These are phyloP conservation scores for Penicillium sp. DNA, from an alignment of 2,329 filamentous ascomycete species.

Conservation along the genomic window DNA sequence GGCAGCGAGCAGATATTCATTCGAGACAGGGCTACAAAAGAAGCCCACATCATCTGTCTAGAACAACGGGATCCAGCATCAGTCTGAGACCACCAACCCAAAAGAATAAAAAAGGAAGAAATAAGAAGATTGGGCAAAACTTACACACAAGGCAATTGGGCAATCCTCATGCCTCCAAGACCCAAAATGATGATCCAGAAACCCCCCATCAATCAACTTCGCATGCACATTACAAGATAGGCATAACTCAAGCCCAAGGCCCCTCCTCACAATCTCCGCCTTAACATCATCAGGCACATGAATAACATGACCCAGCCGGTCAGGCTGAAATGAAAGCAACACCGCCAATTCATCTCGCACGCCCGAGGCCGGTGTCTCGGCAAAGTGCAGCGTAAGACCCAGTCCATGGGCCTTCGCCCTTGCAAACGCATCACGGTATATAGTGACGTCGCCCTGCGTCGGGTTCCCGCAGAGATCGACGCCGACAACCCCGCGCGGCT, in stretches of 20 bases:
- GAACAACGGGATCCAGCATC: constrained; percentile 8
- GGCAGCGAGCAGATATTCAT: constrained; percentile 74
- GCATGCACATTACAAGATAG: constrained; percentile 79
- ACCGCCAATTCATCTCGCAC: constrained; percentile 61
- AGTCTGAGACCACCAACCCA: constrained; percentile 4
- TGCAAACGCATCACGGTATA: constrained; percentile 61
- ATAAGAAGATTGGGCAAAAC: constrained; percentile 35
- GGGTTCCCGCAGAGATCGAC: constrained; percentile 81
- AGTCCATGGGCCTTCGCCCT: constrained; percentile 58
- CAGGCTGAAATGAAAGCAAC: constrained; percentile 65
- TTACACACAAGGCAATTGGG: constrained; percentile 67
- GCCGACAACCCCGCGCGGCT: constrained; percentile 62
- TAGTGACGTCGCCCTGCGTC: constrained; percentile 58
- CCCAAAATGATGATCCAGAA: constrained; percentile 72
- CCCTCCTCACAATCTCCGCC: constrained; percentile 53
- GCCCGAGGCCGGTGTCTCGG: constrained; percentile 62
- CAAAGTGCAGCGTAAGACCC: constrained; percentile 74
- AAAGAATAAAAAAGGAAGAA: neutral
- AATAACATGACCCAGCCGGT: constrained; percentile 76
- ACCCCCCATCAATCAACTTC: constrained; percentile 67
- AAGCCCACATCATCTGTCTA: constrained; percentile 84
- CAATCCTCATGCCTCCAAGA: constrained; percentile 65
- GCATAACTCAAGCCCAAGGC: constrained; percentile 72
- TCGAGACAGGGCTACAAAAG: constrained; percentile 72
- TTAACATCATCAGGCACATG: constrained; percentile 66